These are phyloP conservation scores for Nothophoma quercina DNA, from an alignment of 2,329 filamentous ascomycete genomes.

Conservation along the genomic window DNA sequence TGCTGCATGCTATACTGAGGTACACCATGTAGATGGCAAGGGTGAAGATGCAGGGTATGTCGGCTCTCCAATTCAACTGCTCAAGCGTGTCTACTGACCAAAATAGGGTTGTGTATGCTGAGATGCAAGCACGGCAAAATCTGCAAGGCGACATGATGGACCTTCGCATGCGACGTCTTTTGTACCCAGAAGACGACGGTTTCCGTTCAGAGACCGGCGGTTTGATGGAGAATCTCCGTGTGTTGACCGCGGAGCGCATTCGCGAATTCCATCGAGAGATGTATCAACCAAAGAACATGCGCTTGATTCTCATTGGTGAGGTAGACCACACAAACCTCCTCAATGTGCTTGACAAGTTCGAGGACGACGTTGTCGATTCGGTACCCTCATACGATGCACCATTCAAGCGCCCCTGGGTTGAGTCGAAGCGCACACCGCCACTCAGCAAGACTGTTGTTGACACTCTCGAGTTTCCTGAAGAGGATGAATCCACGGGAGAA, in stretches of 20 bases:
- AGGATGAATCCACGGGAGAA: conserved; percentile 93
- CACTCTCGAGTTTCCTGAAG: conserved; percentile 90
- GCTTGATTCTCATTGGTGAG: conserved; percentile 90
- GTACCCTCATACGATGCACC: conserved; percentile 77
- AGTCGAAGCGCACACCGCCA: conserved; percentile 78
- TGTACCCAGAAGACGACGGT: conserved; percentile 89
- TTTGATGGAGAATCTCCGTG: conserved; percentile 89
- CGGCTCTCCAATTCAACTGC: neutral
- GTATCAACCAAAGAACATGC: conserved; percentile 97
- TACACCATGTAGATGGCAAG: conserved; percentile 91
- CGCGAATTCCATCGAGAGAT: conserved; percentile 94
- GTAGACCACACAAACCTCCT: conserved; percentile 83
- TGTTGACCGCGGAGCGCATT: conserved; percentile 87
- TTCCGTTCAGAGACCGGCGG: conserved; percentile 99
- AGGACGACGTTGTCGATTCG: conserved; percentile 82
- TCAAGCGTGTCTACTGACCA: conserved; percentile 16
- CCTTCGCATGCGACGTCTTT: conserved; percentile 75
- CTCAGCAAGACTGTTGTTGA: conserved; percentile 77
- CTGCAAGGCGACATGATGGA: conserved; percentile 87
- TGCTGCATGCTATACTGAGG: conserved; percentile 91
- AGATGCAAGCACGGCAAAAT: conserved; percentile 97
- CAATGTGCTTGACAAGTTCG: conserved; percentile 83
- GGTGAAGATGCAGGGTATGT: conserved; percentile 82
- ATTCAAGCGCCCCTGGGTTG: conserved; percentile 90
- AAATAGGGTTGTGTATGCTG: conserved; percentile 86